Evolutionary conservation across 1,284 basidiomycete species (phyloP).

Genomic region (Cystobasidiaceae sp.): DNA sequence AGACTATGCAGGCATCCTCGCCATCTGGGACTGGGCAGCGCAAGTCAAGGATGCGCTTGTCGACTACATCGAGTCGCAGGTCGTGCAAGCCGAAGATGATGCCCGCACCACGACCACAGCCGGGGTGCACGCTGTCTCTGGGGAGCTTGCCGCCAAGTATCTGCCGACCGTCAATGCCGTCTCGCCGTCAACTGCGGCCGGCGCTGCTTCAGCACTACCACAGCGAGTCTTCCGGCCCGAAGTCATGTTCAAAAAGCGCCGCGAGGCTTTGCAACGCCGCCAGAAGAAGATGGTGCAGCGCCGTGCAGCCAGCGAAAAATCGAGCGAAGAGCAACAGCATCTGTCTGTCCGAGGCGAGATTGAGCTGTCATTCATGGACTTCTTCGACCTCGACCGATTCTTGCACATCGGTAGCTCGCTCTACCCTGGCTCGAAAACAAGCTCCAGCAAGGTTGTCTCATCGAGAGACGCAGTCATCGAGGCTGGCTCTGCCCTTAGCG

Average conservation of each 20-base stretch:
- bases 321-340: background rate
- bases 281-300: conserved; percentile 38
- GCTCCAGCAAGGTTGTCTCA: background rate
- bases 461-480: conserved; percentile 52
- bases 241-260: conserved; percentile 76
- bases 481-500: conserved; percentile 59
- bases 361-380: conserved; percentile 56
- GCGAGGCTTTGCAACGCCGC: conserved; percentile 52
- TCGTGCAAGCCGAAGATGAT: conserved; percentile 76
- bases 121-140: conserved; percentile 64
- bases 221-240: conserved; percentile 86
- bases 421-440: no score
- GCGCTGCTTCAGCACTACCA: conserved; percentile 44
- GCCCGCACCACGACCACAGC: conserved; percentile 65
- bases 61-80: conserved; percentile 72
- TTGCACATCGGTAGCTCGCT: conserved; percentile 16
- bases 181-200: background rate
- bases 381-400: conserved; percentile 69
- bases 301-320: background rate
- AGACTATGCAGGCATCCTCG: conserved; percentile 77
- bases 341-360: conserved; percentile 32
- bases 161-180: conserved; percentile 54
- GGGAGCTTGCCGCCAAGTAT: conserved; percentile 67
- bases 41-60: conserved; percentile 78
- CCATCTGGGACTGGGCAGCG: conserved; percentile 80